Evolutionary conservation across 2,329 filamentous ascomycete species (phyloP), one percentile per base, ranked within the genome.

Genomic region (Shiraia bambusicola): DNA sequence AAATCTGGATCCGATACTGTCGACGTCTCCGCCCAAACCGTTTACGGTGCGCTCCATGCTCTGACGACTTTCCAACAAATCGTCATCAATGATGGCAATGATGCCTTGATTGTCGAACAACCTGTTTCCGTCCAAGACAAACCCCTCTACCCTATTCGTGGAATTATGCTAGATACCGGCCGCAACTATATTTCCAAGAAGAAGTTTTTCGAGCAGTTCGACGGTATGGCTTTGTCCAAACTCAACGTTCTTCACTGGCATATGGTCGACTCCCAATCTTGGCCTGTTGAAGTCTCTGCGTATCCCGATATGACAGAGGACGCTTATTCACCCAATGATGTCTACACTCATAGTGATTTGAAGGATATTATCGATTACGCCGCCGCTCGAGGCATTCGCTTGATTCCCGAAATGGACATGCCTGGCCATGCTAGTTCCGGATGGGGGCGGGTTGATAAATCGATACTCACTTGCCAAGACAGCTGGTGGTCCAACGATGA

Each of bases 391-490:
- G 80, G 75, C 41, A 71, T 83, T n/a, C 77, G 80, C 40, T 70
- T 83, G 40, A 70, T 82, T 25, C 77, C 80, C n/a, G 80, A 83
- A 53, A 74, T 82, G 29, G 80, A 83, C 58, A 82, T 82, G 77
- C 80, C 80, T 6, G 77, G 79, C 33, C 80, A 83, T 57, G 74
- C 77, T 5, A 69, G 72, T 22, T 72, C 76, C 1, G 78, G 78
- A 22, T 81, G 77, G 77, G 70, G 76, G 39, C 77, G 79, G 45
- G 69, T 82, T 6, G 77, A 82, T 45, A 70, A 77, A 16, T 69
- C 72, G 16, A 79, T 84, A 41, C 69, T 81, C 19, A 73, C 80
- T 10, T 82, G 79, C 60, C 65, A 63, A 13, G 66, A 82, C 59
- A 75, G 74, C 15, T 82, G 79, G 79, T 82, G 79, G 79, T 79